Evolutionary conservation across 1,284 basidiomycete genomes (phyloP).

Genomic region (Irpex sp.): DNA sequence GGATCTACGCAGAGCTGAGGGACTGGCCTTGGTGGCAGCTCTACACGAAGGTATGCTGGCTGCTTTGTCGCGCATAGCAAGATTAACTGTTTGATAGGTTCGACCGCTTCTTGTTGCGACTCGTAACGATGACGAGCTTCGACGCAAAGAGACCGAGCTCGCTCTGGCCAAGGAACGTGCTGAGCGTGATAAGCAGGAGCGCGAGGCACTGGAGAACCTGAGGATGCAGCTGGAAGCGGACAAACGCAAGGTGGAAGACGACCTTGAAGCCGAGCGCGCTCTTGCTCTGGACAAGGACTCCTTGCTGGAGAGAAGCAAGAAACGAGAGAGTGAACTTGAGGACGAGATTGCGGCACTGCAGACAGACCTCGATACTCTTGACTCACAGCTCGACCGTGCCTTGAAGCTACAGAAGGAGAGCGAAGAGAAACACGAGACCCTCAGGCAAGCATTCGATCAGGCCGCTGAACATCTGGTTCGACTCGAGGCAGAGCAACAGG

Average conservation of each 20-base stretch:
- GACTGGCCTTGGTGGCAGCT: slow-evolving; percentile 99
- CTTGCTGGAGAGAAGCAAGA: slow-evolving; percentile 83
- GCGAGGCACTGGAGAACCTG: slow-evolving; percentile 72
- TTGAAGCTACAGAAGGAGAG: slow-evolving; percentile 73
- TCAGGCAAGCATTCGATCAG: slow-evolving; percentile 74
- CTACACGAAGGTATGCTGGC: slow-evolving; percentile 73
- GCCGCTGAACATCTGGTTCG: slow-evolving; percentile 81
- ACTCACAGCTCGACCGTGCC: slow-evolving; percentile 83
- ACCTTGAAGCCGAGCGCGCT: slow-evolving; percentile 79
- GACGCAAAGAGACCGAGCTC: slow-evolving; percentile 86
- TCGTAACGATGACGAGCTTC: slow-evolving; percentile 88
- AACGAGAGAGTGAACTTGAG: slow-evolving; percentile 79
- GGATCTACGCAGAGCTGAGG: slow-evolving; percentile 83
- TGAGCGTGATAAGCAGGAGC: slow-evolving; percentile 81
- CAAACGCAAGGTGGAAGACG: slow-evolving; percentile 78
- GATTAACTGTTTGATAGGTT: slow-evolving; percentile 45
- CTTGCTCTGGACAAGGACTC: slow-evolving; percentile 83
- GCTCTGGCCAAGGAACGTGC: slow-evolving; percentile 80
- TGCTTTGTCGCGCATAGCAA: not conserved
- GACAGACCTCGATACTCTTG: slow-evolving; percentile 80
- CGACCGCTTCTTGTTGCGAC: slow-evolving; percentile 92
- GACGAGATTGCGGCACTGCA: slow-evolving; percentile 84
- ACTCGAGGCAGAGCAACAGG: slow-evolving; percentile 74
- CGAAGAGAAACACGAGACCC: slow-evolving; percentile 72
- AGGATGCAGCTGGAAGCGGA: slow-evolving; percentile 80